These are phyloP conservation scores for Mortierella antarctica DNA, from an alignment of 192 early-diverging fungal genomes.

Conservation along the genomic window DNA sequence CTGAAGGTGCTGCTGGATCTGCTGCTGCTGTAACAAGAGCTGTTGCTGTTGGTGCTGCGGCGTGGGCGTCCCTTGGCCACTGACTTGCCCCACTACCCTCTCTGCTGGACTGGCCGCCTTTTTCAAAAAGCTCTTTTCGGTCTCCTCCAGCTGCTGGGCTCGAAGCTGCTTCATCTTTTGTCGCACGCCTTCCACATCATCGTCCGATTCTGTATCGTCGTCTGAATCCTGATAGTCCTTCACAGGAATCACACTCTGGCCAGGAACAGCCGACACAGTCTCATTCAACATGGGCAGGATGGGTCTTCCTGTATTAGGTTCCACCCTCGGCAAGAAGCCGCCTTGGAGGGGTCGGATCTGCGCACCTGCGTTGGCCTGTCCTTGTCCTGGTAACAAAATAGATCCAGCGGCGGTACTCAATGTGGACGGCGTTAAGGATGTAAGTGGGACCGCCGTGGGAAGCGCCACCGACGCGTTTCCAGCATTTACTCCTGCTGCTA, in stretches of 20 bases:
- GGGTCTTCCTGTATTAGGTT: constrained; percentile 45
- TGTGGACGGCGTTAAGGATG: constrained; percentile 16
- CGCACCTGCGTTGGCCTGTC: constrained; percentile 13
- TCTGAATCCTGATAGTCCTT: constrained; percentile 55
- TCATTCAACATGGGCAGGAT: constrained; percentile 53
- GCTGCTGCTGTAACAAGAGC: constrained; percentile 40
- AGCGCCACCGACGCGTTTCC: neutral
- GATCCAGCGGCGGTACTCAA: constrained; percentile 9
- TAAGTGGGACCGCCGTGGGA: constrained; percentile 14
- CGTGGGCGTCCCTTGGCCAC: constrained; percentile 18
- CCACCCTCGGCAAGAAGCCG: constrained; percentile 44
- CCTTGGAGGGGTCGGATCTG: constrained; percentile 52
- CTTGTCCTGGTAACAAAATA: constrained; percentile 30
- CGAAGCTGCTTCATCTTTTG: constrained; percentile 59
- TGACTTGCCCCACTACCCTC: neutral
- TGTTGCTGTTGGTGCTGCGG: constrained; percentile 42
- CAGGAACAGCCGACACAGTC: constrained; percentile 51
- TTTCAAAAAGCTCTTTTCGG: constrained; percentile 44
- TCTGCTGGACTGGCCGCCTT: neutral
- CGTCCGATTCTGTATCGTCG: constrained; percentile 64
- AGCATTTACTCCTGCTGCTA: neutral
- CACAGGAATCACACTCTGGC: constrained; percentile 50
- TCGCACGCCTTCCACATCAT: constrained; percentile 63
- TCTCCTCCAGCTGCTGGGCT: constrained; percentile 50
- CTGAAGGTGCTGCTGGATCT: constrained; percentile 36